These are phyloP conservation scores for Fusarium sterilihyphosum DNA, from an alignment of 2,329 filamentous ascomycete species.

Conservation along the genomic window DNA sequence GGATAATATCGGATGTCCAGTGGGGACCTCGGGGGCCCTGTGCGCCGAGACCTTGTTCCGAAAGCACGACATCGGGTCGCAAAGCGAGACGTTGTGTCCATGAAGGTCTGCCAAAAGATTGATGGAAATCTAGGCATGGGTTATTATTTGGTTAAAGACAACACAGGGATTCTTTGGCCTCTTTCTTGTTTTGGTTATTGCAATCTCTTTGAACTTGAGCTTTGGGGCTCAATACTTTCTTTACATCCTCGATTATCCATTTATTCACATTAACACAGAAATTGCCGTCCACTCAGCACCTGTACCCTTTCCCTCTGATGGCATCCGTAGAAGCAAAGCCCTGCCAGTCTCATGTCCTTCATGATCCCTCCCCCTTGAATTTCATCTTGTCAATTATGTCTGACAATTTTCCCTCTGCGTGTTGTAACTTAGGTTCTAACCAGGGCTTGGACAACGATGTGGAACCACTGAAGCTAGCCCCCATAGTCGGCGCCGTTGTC, in stretches of 20 bases:
- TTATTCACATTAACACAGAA: constrained; percentile 5
- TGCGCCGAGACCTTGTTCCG: constrained; percentile 25
- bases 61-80: constrained; percentile 19
- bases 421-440: not conserved
- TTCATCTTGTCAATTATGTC: constrained; percentile 29
- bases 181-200: constrained; percentile 1
- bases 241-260: not conserved
- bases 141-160: not conserved
- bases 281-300: constrained; percentile 17
- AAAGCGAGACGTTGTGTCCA: not conserved
- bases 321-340: not conserved
- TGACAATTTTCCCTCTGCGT: constrained; percentile 22
- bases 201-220: constrained; percentile 13
- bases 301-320: not conserved
- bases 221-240: not conserved
- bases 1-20: constrained; percentile 24
- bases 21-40: constrained; percentile 21
- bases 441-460: constrained; percentile 18
- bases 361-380: constrained; percentile 11
- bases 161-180: constrained; percentile 10
- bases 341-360: not conserved
- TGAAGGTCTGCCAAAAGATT: not conserved
- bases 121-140: constrained; percentile 1
- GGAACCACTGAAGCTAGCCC: constrained; percentile 25
- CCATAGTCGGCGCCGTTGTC: constrained; percentile 33